A percentile compares a stretch with the other conserved stretches of the same genome.
These are phyloP conservation scores for Cucurbita maxima DNA, from an alignment of 306 rosid genomes.

Conservation along the genomic window DNA sequence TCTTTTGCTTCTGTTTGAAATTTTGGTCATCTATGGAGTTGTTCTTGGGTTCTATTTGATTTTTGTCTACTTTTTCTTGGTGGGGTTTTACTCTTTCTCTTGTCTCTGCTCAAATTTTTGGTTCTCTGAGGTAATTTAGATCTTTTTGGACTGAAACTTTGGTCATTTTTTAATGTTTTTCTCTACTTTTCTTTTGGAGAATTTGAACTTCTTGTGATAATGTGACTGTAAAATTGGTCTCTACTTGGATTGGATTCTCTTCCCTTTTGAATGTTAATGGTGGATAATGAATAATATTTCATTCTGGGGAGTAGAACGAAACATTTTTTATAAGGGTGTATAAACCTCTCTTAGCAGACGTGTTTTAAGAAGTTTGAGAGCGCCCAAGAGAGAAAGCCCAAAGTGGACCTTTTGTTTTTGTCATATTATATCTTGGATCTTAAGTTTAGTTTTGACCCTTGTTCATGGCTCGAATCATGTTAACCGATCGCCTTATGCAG, in stretches of 20 bases:
- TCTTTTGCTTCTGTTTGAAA: not conserved
- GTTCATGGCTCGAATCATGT: not conserved
- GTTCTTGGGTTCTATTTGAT: not conserved
- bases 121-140: not conserved
- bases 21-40: not conserved
- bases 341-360: too few relatives aligned
- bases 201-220: not conserved
- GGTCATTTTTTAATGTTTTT: not conserved
- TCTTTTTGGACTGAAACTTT: not conserved
- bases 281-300: not conserved
- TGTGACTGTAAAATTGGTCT: not conserved
- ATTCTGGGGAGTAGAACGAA: too few relatives aligned
- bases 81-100: not conserved
- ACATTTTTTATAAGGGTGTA: too few relatives aligned
- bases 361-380: too few relatives aligned
- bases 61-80: not conserved
- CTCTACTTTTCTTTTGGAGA: not conserved
- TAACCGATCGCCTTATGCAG: constrained; percentile 28
- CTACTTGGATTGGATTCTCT: not conserved
- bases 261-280: not conserved
- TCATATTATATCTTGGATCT: not conserved
- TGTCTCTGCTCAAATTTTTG: not conserved
- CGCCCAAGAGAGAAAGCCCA: too few relatives aligned
- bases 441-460: not conserved
- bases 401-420: too few relatives aligned